Evolutionary conservation across 495 filamentous ascomycete genomes (phyloP), one percentile per base, ranked within the genome.

Genomic region (Evansstolkia leycettana): DNA sequence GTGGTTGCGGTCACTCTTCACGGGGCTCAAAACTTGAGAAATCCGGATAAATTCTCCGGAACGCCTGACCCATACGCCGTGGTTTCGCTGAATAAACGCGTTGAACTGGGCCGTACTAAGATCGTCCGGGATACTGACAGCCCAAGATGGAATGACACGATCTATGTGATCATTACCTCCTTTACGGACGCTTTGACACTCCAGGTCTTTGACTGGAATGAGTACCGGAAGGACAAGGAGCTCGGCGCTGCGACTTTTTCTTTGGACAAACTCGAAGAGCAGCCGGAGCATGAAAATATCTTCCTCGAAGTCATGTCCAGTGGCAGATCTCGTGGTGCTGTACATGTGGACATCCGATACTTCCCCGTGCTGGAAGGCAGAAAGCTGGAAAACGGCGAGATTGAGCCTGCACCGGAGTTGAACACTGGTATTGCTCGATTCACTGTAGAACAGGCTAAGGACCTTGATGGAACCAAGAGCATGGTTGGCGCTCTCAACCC

Each of bases 71-170:
- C 90, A 9, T 99, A 96, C 46, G 76, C 80, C 7, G 65, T 80
- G 7, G 64, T 95, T n/a, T 87, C 85, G 8, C 67, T 99, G 50
- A 94, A 94, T 55, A 74, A 73, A 46, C 73, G 87, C 11, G 67
- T 65, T 23, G 73, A 80, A 36, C 73, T 99, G 19, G 89, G 80
- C 4, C 78, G 82, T 46, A 99, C 90, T 31, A 95, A 94, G 69
- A 82, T 73, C 26, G 59, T 94, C 43, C 73, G 83, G 39, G 84
- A 93, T 49, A 87, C 72, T 37, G 71, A 78, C 28, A 90, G 83
- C 52, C 90, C 90, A 5, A 73, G 79, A 43, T 99, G 92, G 92
- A 86, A 87, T 49, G 90, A 96, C 55, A 99, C 92, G 0, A 75
- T 94, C 47, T 93, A 94, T 51, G 72, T 95, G 41, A 88, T 96